These are phyloP conservation scores for Phytopythium ostracodes DNA, from an alignment of 352 stramenopile genomes.

Conservation along the genomic window DNA sequence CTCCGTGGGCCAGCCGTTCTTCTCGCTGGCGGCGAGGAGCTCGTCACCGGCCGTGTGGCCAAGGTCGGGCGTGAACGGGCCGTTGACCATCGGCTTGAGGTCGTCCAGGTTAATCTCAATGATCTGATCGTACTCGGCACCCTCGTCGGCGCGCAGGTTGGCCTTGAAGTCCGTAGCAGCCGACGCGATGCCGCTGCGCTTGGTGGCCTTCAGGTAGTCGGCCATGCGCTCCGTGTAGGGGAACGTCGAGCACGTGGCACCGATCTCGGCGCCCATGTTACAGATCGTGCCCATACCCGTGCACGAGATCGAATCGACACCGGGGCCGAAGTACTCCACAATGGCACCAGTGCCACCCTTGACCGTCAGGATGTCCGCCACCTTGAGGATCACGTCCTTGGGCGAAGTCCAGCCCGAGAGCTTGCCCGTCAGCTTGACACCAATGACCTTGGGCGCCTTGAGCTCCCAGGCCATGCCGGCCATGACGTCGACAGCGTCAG, in stretches of 20 bases:
- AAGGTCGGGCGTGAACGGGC: conserved; percentile 91
- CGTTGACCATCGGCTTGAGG: conserved; percentile 90
- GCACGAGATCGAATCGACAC: conserved; percentile 92
- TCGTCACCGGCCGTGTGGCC: conserved; percentile 74
- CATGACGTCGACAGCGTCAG: conserved; percentile 93
- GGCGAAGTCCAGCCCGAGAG: conserved; percentile 91
- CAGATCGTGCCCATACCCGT: conserved; percentile 94
- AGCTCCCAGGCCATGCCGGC: conserved; percentile 93
- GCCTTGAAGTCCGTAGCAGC: conserved; percentile 83
- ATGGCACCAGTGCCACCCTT: conserved; percentile 93
- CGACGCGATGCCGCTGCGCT: conserved; percentile 86
- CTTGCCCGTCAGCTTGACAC: conserved; percentile 92
- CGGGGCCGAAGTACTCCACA: conserved; percentile 92
- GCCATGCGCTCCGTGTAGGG: conserved; percentile 91
- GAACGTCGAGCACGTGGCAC: conserved; percentile 93
- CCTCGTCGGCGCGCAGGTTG: conserved; percentile 88
- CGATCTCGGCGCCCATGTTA: conserved; percentile 95
- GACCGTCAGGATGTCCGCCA: conserved; percentile 91
- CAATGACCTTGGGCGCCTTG: conserved; percentile 94
- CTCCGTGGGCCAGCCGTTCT: conserved; percentile 90
- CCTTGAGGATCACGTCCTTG: conserved; percentile 95
- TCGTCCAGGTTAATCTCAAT: conserved; percentile 92
- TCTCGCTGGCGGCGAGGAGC: conserved; percentile 64
- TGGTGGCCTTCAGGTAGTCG: conserved; percentile 90
- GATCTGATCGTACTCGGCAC: conserved; percentile 91